These are phyloP conservation scores for Heteromeles arbutifolia DNA, from an alignment of 306 rosid genomes.

Conservation along the genomic window DNA sequence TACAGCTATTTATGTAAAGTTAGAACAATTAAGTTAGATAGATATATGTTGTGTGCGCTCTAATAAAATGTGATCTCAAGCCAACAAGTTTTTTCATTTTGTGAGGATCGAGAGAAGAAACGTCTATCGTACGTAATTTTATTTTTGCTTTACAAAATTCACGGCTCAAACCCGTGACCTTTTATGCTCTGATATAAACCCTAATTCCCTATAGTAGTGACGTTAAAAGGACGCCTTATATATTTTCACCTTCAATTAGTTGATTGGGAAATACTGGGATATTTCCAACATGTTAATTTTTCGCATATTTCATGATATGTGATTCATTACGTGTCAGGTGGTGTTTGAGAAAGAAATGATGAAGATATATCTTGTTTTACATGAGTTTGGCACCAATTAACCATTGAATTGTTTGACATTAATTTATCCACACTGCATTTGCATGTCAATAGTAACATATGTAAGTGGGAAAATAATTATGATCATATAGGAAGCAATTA, in stretches of 20 bases:
- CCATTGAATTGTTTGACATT: neutral
- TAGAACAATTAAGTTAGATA: too few relatives aligned
- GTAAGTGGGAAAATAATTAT: constrained; percentile 6
- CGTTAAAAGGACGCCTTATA: neutral
- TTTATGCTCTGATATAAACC: neutral
- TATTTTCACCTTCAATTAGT: neutral
- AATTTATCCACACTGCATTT: neutral
- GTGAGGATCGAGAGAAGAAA: too few relatives aligned
- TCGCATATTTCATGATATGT: neutral
- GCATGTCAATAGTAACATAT: neutral
- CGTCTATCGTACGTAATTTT: too few relatives aligned
- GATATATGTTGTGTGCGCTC: too few relatives aligned
- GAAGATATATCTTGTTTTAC: too few relatives aligned
- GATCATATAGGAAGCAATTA: constrained; percentile 3
- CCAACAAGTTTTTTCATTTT: too few relatives aligned
- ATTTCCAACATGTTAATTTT: too few relatives aligned
- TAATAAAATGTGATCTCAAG: too few relatives aligned
- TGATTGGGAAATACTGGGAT: too few relatives aligned
- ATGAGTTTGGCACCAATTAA: neutral
- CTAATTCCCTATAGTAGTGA: neutral
- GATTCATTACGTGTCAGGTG: neutral
- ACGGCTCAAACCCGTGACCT: too few relatives aligned
- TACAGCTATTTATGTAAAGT: neutral
- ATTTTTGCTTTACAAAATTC: too few relatives aligned
- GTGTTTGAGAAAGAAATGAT: neutral